Evolutionary conservation across 768 basidiomycete species (phyloP).

Genomic region (Collybia sp.): DNA sequence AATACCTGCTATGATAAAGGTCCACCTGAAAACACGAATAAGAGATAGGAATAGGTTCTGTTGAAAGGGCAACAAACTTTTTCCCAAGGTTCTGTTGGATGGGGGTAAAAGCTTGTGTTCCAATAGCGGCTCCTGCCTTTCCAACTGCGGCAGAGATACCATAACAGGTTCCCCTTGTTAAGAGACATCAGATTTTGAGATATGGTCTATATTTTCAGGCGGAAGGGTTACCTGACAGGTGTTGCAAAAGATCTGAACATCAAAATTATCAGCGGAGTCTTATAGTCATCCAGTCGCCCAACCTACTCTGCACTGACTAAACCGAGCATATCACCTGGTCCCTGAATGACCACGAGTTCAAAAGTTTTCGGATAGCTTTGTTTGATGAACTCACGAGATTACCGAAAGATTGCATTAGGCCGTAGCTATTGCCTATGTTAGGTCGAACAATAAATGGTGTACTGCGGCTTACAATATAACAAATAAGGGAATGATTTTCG

Average conservation of each 20-base stretch:
- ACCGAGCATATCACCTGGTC: slow-evolving; percentile 70
- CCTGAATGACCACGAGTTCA: slow-evolving; percentile 26
- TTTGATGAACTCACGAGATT: slow-evolving; percentile 41
- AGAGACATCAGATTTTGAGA: no score
- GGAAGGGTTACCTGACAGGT: slow-evolving; percentile 41
- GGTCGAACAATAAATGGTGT: slow-evolving; percentile 1
- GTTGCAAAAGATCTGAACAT: slow-evolving; percentile 53
- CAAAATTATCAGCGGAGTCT: background rate
- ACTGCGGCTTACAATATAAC: slow-evolving; percentile 50
- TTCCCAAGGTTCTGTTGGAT: slow-evolving; percentile 67
- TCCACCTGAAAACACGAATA: slow-evolving; percentile 38
- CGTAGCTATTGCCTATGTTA: slow-evolving; percentile 40
- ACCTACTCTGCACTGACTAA: slow-evolving; percentile 62
- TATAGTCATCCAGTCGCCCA: no score
- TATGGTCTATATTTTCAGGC: no score
- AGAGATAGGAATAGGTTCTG: no score
- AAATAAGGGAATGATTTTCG: slow-evolving; percentile 58
- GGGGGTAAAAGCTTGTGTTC: slow-evolving; percentile 67
- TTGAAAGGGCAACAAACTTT: slow-evolving; percentile 27
- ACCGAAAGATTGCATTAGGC: slow-evolving; percentile 69
- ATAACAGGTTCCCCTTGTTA: slow-evolving; percentile 56
- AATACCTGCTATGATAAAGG: slow-evolving; percentile 47
- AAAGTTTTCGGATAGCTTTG: background rate
- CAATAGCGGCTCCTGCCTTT: slow-evolving; percentile 69
- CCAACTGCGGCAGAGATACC: slow-evolving; percentile 66